Evolutionary conservation across 305 asterid genomes (phyloP).

Genomic region (Withania somnifera): DNA sequence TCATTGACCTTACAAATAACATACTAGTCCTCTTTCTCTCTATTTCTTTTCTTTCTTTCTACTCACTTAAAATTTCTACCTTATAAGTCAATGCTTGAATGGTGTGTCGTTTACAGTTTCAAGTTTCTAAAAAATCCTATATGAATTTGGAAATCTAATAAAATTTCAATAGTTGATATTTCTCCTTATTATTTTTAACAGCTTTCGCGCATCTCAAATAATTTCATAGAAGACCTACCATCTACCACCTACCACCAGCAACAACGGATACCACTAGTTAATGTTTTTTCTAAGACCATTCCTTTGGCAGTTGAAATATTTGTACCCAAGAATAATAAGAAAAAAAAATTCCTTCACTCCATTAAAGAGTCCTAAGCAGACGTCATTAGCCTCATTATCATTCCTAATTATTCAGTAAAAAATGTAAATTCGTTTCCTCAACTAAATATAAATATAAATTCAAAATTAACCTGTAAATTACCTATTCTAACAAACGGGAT

Average conservation of each 20-base stretch:
- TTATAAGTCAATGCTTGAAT: not conserved
- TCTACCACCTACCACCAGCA: no score
- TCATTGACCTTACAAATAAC: not conserved
- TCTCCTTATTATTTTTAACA: no score
- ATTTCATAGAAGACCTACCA: no score
- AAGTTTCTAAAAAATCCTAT: not conserved
- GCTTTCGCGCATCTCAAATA: no score
- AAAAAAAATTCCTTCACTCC: not conserved
- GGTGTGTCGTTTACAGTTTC: not conserved
- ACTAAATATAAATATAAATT: not conserved
- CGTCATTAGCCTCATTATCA: not conserved
- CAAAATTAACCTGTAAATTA: not conserved
- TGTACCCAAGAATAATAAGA: not conserved
- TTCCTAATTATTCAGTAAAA: not conserved
- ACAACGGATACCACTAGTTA: no score
- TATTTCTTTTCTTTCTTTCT: not conserved
- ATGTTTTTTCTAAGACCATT: not conserved
- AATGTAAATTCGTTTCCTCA: not conserved
- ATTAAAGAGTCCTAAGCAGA: not conserved
- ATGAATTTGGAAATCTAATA: not conserved
- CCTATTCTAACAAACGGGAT: not conserved
- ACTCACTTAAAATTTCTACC: not conserved
- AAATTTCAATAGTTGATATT: not conserved
- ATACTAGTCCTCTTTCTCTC: not conserved
- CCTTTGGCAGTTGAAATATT: not conserved